phyloP scores from a whole-genome alignment of 352 stramenopile genomes.

The Pseudoperonospora humuli region DNA sequence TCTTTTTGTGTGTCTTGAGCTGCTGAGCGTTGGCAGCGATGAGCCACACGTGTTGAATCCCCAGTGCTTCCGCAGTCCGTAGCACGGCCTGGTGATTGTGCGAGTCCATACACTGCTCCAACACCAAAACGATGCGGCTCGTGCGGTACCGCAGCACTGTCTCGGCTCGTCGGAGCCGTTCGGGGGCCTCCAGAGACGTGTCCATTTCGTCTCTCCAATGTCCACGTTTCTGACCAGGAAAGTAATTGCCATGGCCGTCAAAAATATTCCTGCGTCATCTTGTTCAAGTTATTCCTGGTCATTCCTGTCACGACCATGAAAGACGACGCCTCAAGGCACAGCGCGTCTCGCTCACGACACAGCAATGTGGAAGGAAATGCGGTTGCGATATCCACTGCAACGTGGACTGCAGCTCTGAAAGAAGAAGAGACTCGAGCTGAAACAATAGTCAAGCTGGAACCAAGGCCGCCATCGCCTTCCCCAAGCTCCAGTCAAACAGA shows the following conservation, averaged over 20 bases:
- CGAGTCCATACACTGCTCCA: constrained; percentile 76
- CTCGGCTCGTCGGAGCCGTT: constrained; percentile 61
- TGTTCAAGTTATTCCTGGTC: constrained; percentile 13
- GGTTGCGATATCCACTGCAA: constrained; percentile 5
- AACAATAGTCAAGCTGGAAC: no score
- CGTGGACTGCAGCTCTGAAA: constrained; percentile 20
- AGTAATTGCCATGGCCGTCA: background rate
- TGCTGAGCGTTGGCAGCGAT: constrained; percentile 56
- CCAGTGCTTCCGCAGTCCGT: constrained; percentile 88
- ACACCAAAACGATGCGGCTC: constrained; percentile 57
- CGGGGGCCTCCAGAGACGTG: constrained; percentile 21
- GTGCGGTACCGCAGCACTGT: constrained; percentile 59
- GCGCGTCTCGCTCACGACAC: constrained; percentile 6
- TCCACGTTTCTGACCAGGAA: constrained; percentile 1
- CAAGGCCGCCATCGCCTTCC: constrained; percentile 1
- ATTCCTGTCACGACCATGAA: constrained; percentile 13
- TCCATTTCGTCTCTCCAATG: background rate
- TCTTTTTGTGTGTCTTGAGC: constrained; percentile 50
- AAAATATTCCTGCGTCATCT: background rate
- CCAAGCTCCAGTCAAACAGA: constrained; percentile 1
- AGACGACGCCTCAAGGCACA: constrained; percentile 10
- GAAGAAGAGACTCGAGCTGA: constrained; percentile 24
- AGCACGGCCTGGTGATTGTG: constrained; percentile 88
- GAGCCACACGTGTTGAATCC: constrained; percentile 90
- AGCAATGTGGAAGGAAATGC: constrained; percentile 10